phyloP scores from a whole-genome alignment of 495 filamentous ascomycete genomes.

The Penicillium alfredii region DNA sequence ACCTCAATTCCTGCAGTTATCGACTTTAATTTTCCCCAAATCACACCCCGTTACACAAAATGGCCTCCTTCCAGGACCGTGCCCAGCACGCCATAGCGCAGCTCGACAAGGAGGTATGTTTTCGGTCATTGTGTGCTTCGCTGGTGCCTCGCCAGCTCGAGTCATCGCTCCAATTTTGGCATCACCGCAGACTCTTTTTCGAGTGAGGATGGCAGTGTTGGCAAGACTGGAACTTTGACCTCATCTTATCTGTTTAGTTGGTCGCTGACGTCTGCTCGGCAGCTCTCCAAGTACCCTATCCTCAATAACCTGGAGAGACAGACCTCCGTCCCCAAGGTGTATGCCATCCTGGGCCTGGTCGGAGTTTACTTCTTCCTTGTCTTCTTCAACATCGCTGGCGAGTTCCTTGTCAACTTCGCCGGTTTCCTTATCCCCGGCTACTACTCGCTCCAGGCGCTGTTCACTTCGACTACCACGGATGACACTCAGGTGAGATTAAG shows the following conservation, averaged over 20 bases:
- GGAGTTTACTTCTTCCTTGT: conserved; percentile 96
- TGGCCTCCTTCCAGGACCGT: conserved; percentile 82
- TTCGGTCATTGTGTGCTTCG: conserved; percentile 25
- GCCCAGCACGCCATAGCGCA: conserved; percentile 80
- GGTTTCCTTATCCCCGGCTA: conserved; percentile 93
- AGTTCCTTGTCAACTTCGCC: conserved; percentile 93
- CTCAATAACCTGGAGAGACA: conserved; percentile 97
- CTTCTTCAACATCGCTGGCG: conserved; percentile 97
- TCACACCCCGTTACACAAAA: conserved; percentile 25
- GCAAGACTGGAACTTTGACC: no score
- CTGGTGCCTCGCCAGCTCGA: conserved; percentile 19
- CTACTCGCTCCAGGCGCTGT: conserved; percentile 88
- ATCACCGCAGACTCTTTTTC: no score
- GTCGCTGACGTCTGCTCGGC: conserved; percentile 13
- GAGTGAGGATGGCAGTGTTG: no score
- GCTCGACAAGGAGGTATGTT: conserved; percentile 94
- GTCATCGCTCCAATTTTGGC: conserved; percentile 13
- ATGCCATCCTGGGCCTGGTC: conserved; percentile 77
- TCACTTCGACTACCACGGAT: conserved; percentile 72
- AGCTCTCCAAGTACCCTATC: conserved; percentile 94
- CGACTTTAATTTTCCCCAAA: conserved; percentile 7
- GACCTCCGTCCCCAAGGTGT: conserved; percentile 91
- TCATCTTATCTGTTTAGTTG: not conserved
- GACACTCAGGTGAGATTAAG: conserved; percentile 73
- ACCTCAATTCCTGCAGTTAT: conserved; percentile 6